Base-by-base conservation (phyloP, 2,329 filamentous ascomycete species). In the Fusarium buxicola region DNA sequence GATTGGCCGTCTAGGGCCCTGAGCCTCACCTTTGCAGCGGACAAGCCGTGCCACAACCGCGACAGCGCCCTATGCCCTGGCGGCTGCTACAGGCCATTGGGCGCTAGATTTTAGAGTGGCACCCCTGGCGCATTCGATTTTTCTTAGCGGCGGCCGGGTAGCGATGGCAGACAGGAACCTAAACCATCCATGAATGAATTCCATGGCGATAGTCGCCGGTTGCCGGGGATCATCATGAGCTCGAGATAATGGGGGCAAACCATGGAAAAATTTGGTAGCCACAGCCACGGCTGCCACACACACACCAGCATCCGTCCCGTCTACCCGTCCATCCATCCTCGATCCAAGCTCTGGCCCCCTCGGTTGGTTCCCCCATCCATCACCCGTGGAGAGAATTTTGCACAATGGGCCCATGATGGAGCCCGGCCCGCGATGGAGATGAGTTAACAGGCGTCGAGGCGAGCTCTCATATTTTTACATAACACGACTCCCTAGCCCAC, bases 381-480 rank as follows among this genome's bases (percentile, higher is more conserved):
- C 43, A 36, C 55, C 43, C 45, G 38, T 61, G 48, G 48, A 60
- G 56, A 61, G 48, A 67, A 59, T 66, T 70, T 71, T 65, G 56
- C 58, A 45, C 46, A 51, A 70, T 70, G 68, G 68, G 66, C 58
- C 68, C 65, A 65, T 58, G 50, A 65, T 63, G 65, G 53, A 66
- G 65, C 58, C 56, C 58, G 56, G 36, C 45, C 49, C 56, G 59
- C 30, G 48, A 41, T 43, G 47, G 21, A 21, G 21, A 21, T 21
- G 47, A 24, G 25, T 45, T 44, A 47, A 28, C 24, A 25, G 35
- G 28, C 34, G 40, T 61, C 48, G 43, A 53, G 47, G 57, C 54
- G 51, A 39, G 39, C 48, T 47, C 48, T 63, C 34, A 63, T 69
- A 60, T 63, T 69, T 65, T 70, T 70, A 70, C 68, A 70, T 70